These are phyloP conservation scores for Globisporangium radiosum DNA, from an alignment of 352 stramenopile genomes.

Conservation along the genomic window DNA sequence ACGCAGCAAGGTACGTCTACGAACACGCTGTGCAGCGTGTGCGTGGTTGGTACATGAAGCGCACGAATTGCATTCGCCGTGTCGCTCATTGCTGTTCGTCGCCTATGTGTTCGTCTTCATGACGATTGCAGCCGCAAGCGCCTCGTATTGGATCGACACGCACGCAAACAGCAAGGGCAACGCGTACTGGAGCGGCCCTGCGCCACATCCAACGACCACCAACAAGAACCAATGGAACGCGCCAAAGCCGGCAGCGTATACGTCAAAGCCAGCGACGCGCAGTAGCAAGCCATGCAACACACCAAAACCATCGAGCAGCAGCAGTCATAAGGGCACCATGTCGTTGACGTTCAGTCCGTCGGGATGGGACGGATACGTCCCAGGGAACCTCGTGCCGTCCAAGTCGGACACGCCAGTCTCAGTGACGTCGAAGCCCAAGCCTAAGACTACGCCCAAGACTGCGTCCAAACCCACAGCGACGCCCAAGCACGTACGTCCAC, in stretches of 20 bases:
- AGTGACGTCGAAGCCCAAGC: background rate
- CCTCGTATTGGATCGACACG: slow-evolving; percentile 9
- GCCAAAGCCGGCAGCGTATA: background rate
- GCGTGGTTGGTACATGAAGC: background rate
- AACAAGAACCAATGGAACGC: slow-evolving; percentile 6
- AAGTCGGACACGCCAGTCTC: background rate
- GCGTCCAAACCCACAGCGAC: background rate
- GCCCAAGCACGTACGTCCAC: background rate
- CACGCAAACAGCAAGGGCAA: slow-evolving; percentile 9
- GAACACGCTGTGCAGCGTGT: background rate
- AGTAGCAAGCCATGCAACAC: background rate
- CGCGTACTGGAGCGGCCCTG: slow-evolving; percentile 6
- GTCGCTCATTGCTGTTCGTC: background rate
- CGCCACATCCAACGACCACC: background rate
- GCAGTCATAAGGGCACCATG: background rate
- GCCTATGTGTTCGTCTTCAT: background rate
- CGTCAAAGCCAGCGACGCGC: background rate
- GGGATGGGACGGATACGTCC: slow-evolving; percentile 6
- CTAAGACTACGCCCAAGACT: too few relatives aligned
- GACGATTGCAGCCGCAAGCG: background rate
- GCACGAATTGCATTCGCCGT: background rate
- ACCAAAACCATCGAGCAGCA: background rate
- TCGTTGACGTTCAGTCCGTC: slow-evolving; percentile 10
- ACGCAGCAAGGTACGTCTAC: background rate
- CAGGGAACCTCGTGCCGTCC: slow-evolving; percentile 6